Percentiles rank a stretch among this genome's conserved stretches.
phyloP scores from a whole-genome alignment of 345 rosid genomes.

The Pistacia integerrima region DNA sequence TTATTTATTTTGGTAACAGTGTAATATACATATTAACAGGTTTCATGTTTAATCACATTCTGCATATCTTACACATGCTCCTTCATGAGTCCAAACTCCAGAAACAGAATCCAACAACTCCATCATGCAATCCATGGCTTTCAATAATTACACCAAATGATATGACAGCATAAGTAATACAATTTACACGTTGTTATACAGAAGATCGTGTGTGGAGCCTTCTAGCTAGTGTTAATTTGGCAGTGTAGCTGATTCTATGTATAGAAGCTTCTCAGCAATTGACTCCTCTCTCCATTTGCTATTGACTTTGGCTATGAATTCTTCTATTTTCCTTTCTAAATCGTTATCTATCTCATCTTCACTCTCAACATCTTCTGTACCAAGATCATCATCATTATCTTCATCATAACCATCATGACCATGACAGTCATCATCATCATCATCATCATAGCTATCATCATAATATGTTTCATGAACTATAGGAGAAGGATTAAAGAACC shows the following conservation, averaged over 20 bases:
- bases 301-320: conserved; percentile 30
- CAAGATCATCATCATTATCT: conserved; percentile 11
- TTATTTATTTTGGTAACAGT: too few relatives aligned
- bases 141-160: too few relatives aligned
- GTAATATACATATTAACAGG: too few relatives aligned
- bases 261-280: conserved; percentile 20
- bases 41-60: too few relatives aligned
- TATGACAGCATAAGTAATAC: background rate
- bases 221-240: background rate
- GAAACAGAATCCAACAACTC: too few relatives aligned
- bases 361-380: background rate
- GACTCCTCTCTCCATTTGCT: conserved; percentile 33
- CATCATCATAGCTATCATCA: background rate
- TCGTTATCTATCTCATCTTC: conserved; percentile 15
- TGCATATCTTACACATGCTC: too few relatives aligned
- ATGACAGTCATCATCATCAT: background rate
- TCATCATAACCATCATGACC: conserved; percentile 20
- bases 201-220: background rate
- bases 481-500: background rate
- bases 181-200: background rate
- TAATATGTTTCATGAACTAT: background rate
- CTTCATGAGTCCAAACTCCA: too few relatives aligned
- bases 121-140: too few relatives aligned
- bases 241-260: conserved; percentile 1
- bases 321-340: conserved; percentile 27